Evolutionary conservation across 2,329 filamentous ascomycete species (phyloP), one percentile per base, ranked within the genome.

Genomic region (Sphaceloma murrayae): DNA sequence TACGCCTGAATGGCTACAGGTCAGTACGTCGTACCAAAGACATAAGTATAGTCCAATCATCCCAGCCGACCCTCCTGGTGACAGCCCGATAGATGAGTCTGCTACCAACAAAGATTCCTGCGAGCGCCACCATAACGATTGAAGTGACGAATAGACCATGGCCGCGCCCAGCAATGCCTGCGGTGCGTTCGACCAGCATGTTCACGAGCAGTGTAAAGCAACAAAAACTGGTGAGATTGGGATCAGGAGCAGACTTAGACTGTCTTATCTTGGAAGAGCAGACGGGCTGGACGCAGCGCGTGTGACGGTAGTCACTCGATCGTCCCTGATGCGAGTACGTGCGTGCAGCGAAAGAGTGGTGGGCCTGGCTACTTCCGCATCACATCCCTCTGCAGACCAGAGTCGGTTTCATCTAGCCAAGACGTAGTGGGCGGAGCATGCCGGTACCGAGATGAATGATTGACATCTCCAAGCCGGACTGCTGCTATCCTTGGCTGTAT

Each of bases 91-190:
- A 31, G 3, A 27, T 30, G 19, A 40, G 43, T 10, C 49, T 22
- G 13, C 33, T 34, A 16, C 43, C 34, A 10, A 43, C 46, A 27
- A 45, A 45, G 3, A 49, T 14, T 8, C 38, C 47, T 13, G 47
- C 33, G 9, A 31, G 31, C 8, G 39, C 32, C 11, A 49, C 22
- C 49, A 49, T 47, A 16, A 43, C 10, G 18, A 48, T 26, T n/a
- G 49, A 49, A 7, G 47, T 46, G 24, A 51, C 21, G 34, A 49
- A 51, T 3, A 51, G 32, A 13, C 44, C 27, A 45, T 40, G 45
- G 11, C 47, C 49, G 9, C 43, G 47, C 26, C 46, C 39, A 11
- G 40, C 36, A 5, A 46, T 26, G 9, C 48, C 43, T 14, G 38
- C 39, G 8, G 29, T 26, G 11, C 46, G 36, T 24, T 32, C 33